Evolutionary conservation across 768 basidiomycete species (phyloP), one percentile per base, ranked within the genome.

Genomic region (Serendipita sp.): DNA sequence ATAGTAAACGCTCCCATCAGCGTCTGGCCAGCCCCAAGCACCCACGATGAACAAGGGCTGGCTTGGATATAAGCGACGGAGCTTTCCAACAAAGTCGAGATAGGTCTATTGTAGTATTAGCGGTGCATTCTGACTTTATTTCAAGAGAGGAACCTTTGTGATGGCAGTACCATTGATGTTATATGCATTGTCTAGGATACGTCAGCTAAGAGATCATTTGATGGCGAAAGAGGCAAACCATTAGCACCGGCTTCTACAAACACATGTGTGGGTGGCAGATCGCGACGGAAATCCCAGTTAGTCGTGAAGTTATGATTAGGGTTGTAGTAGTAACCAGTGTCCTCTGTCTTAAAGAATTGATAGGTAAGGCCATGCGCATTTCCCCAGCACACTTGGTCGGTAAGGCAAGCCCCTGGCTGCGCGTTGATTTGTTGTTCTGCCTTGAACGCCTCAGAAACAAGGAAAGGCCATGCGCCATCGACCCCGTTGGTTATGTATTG

Each of bases 271-370:
- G 81, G 71, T 7, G 80, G 80, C 2, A 70, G 68, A 66, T 85
- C 81, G 2, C 75, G 73, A 2, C 70, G 66, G 68, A 85, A 83
- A 67, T 83, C 69, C 81, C 82, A 84, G 2, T 80, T 78, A 1
- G 82, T 83, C 2, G 81, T 83, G 71, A 75, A 83, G 70, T 83
- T 83, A 72, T 84, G 82, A 68, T 82, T 79, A 15, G 74, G 72
- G 0, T 78, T 80, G 69, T 79, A 79, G 68, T 75, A 80, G 67
- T 75, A 83, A 0, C 81, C 80, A 1, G 78, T 81, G 67, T 84
- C 81, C 70, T 83, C 81, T 0, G 81, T 83, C 23, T 56, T 52
- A 28, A 65, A 65, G 64, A 65, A 65, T 45, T 64, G 63, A 13
- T 51, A 47, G 15, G 28, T 64, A 23, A 67, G 64, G 13, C 69